Conservation (phyloP, 352 stramenopile species). For the Pilasporangium apinafurcum region DNA sequence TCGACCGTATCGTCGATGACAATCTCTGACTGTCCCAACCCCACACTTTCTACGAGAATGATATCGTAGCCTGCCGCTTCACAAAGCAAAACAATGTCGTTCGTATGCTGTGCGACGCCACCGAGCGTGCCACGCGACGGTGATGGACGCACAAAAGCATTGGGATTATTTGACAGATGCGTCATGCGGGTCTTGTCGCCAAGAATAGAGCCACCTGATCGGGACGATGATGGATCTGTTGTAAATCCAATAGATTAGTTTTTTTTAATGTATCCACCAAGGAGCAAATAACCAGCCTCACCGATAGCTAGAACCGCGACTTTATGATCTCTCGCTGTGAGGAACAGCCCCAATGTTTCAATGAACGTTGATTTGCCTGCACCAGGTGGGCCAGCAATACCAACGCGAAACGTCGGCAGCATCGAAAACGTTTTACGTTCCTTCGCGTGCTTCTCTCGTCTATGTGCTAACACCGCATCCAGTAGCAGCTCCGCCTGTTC, state of each 20-base stretch:
- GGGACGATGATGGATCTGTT: constrained; percentile 92
- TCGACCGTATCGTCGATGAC: constrained; percentile 96
- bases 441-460: constrained; percentile 29
- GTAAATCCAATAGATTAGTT: neutral
- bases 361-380: constrained; percentile 98
- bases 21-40: constrained; percentile 96
- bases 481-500: constrained; percentile 84
- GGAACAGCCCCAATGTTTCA: constrained; percentile 89
- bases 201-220: constrained; percentile 95
- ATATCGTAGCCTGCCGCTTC: constrained; percentile 92
- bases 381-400: constrained; percentile 89
- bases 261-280: neutral
- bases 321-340: constrained; percentile 79
- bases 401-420: constrained; percentile 76
- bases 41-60: constrained; percentile 97
- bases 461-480: constrained; percentile 68
- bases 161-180: constrained; percentile 87
- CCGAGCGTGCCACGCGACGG: constrained; percentile 82
- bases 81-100: constrained; percentile 93
- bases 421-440: constrained; percentile 8
- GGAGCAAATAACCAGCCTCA: constrained; percentile 3
- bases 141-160: constrained; percentile 91
- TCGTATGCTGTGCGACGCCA: constrained; percentile 70
- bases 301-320: constrained; percentile 93
- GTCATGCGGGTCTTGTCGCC: constrained; percentile 98